Conservation (phyloP, 352 stramenopile genomes). For the Globisporangium apiculatum region DNA sequence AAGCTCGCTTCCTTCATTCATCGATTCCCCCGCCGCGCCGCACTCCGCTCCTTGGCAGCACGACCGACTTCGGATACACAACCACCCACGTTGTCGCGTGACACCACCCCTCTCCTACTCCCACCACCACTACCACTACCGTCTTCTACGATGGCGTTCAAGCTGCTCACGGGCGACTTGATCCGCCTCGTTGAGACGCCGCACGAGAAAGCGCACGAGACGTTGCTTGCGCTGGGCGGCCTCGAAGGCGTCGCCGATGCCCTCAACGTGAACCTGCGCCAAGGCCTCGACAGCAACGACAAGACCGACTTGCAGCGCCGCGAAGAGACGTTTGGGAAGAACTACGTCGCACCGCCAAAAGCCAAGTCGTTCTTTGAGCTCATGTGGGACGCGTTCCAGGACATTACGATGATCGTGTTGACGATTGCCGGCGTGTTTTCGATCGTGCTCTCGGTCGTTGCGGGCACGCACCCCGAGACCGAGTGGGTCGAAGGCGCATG, state of each 20-base stretch:
- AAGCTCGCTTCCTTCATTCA: slow-evolving; percentile 8
- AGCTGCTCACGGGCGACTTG: slow-evolving; percentile 45
- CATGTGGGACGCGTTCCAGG: slow-evolving; percentile 87
- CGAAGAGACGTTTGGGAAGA: slow-evolving; percentile 47
- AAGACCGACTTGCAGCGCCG: slow-evolving; percentile 25
- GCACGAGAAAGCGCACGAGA: slow-evolving; percentile 39
- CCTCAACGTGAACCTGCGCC: slow-evolving; percentile 34
- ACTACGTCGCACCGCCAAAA: slow-evolving; percentile 50
- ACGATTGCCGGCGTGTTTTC: slow-evolving; percentile 80
- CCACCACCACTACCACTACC: neutral
- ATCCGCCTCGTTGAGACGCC: slow-evolving; percentile 61
- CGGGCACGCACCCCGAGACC: slow-evolving; percentile 44
- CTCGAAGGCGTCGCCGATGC: slow-evolving; percentile 37
- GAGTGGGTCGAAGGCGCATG: slow-evolving; percentile 86
- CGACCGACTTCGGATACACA: neutral
- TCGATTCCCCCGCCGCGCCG: slow-evolving; percentile 8
- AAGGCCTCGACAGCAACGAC: slow-evolving; percentile 42
- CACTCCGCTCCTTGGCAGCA: neutral
- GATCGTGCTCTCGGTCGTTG: slow-evolving; percentile 53
- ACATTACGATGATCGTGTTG: slow-evolving; percentile 88
- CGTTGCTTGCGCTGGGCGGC: slow-evolving; percentile 34
- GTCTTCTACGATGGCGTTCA: slow-evolving; percentile 25
- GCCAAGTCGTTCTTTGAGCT: slow-evolving; percentile 64
- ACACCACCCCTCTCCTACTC: neutral
- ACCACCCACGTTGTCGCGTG: neutral